Conservation (phyloP, 129 eudicot genomes). For the Arctium lappa region DNA sequence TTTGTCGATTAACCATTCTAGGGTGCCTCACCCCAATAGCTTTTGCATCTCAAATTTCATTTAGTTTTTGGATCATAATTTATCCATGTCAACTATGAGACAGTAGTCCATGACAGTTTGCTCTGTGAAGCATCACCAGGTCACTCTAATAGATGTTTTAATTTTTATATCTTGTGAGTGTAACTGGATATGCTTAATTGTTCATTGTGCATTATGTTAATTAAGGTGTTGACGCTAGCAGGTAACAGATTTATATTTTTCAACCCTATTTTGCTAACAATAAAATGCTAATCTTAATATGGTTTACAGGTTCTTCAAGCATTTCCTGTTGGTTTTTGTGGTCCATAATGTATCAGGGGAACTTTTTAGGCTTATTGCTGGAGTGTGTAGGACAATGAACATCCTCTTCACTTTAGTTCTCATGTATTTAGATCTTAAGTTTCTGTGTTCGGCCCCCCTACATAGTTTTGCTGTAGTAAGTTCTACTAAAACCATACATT, state of each 20-base stretch:
- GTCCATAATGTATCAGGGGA: slow-evolving; percentile 83
- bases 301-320: slow-evolving; percentile 76
- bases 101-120: no score
- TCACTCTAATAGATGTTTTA: no score
- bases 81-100: no score
- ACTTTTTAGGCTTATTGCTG: slow-evolving; percentile 62
- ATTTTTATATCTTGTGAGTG: no score
- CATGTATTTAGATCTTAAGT: slow-evolving; percentile 41
- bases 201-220: neutral
- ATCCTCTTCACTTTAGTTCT: slow-evolving; percentile 46
- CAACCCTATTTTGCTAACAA: neutral
- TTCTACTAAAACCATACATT: no score
- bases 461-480: no score
- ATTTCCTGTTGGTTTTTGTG: slow-evolving; percentile 47
- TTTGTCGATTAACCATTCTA: no score
- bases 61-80: no score
- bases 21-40: no score
- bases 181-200: no score
- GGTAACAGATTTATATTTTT: slow-evolving; percentile 36
- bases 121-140: no score
- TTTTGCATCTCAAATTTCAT: no score
- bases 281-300: neutral
- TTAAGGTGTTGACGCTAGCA: slow-evolving; percentile 69
- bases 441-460: neutral
- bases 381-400: slow-evolving; percentile 65